These are phyloP conservation scores for Penicillium bialowiezense DNA, from an alignment of 495 filamentous ascomycete species.

Conservation along the genomic window DNA sequence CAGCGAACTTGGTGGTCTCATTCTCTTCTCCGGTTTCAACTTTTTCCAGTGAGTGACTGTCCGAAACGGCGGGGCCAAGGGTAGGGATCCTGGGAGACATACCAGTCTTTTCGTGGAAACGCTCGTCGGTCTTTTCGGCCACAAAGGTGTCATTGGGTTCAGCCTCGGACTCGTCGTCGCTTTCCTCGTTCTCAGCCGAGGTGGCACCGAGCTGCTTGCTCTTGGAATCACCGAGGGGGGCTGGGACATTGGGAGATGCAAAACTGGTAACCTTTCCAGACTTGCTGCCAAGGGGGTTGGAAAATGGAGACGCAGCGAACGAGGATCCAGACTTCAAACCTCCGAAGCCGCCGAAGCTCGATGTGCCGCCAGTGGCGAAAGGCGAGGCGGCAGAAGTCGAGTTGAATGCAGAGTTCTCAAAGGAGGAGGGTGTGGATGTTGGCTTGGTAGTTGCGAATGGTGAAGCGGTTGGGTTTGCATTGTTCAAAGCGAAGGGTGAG, in stretches of 20 bases:
- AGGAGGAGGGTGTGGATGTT: background rate
- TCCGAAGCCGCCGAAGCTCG: conserved; percentile 41
- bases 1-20: conserved; percentile 58
- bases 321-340: conserved; percentile 24
- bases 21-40: conserved; percentile 77
- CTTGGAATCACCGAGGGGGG: conserved; percentile 51
- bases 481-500: conserved; percentile 28
- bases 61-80: background rate
- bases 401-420: background rate
- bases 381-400: background rate
- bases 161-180: conserved; percentile 27
- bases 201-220: conserved; percentile 67
- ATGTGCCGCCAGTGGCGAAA: conserved; percentile 10
- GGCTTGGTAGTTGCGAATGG: background rate
- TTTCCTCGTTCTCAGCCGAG: conserved; percentile 54
- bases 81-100: conserved; percentile 22
- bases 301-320: conserved; percentile 48
- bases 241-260: conserved; percentile 58
- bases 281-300: conserved; percentile 49
- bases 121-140: conserved; percentile 59
- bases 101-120: conserved; percentile 67
- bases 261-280: conserved; percentile 63
- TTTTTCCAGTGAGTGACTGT: conserved; percentile 16
- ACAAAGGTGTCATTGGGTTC: conserved; percentile 48
- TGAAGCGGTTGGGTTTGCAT: conserved; percentile 21